phyloP scores from a whole-genome alignment of 805 yeast genomes.

The Wickerhamomyces ciferrii region DNA sequence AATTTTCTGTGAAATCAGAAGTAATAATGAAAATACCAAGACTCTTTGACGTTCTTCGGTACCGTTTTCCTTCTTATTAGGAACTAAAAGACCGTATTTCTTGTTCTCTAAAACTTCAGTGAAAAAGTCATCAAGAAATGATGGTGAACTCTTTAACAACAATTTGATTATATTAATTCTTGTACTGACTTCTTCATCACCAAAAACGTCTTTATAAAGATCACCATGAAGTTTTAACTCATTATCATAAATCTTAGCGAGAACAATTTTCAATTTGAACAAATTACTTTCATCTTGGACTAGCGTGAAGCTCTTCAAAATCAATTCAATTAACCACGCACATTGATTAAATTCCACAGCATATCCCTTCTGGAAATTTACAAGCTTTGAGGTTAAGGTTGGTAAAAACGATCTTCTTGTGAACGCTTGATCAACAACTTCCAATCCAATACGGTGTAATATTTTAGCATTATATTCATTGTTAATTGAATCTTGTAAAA shows the following conservation, averaged over 20 bases:
- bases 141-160: conserved; percentile 27
- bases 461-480: conserved; percentile 22
- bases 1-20: conserved; percentile 36
- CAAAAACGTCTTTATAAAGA: conserved; percentile 47
- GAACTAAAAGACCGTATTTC: conserved; percentile 39
- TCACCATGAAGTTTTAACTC: conserved; percentile 31
- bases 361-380: conserved; percentile 34
- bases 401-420: conserved; percentile 73
- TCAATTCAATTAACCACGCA: conserved; percentile 45
- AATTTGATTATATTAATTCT: conserved; percentile 46
- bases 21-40: conserved; percentile 46
- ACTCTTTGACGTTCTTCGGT: conserved; percentile 64
- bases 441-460: conserved; percentile 27
- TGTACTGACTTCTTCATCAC: conserved; percentile 50
- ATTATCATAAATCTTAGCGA: conserved; percentile 48
- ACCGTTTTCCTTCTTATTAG: conserved; percentile 57
- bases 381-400: conserved; percentile 40
- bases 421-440: conserved; percentile 41
- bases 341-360: conserved; percentile 31
- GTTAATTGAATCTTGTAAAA: conserved; percentile 33
- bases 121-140: conserved; percentile 20
- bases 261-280: conserved; percentile 53
- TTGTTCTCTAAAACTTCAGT: conserved; percentile 21
- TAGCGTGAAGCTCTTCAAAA: conserved; percentile 40
- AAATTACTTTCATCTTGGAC: conserved; percentile 51